Conservation (phyloP, 495 filamentous ascomycete genomes). For the Rusavskia elegans region DNA sequence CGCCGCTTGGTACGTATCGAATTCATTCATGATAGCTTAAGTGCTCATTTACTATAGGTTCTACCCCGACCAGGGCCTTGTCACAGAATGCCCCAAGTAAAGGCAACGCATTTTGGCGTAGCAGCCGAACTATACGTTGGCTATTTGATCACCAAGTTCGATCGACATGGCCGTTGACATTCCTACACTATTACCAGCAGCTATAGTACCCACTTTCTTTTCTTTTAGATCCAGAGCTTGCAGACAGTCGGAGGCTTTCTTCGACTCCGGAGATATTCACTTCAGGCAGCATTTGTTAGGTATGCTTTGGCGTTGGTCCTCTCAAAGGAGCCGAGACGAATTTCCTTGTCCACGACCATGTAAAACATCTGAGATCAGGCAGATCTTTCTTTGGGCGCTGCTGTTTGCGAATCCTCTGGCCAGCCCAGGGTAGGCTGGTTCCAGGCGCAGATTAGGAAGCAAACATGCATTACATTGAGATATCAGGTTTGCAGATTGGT, state of each 20-base stretch:
- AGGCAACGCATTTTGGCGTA: background rate
- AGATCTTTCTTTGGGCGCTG: background rate
- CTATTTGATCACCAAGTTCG: background rate
- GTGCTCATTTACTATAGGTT: background rate
- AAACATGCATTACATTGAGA: too few relatives aligned
- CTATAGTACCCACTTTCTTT: too few relatives aligned
- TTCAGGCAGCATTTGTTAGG: background rate
- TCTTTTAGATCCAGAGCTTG: too few relatives aligned
- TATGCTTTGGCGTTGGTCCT: background rate
- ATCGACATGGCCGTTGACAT: background rate
- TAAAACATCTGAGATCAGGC: background rate
- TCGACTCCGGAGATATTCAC: background rate
- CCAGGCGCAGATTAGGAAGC: too few relatives aligned
- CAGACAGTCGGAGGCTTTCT: too few relatives aligned
- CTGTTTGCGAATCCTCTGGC: too few relatives aligned
- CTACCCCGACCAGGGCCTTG: background rate
- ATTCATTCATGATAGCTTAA: background rate
- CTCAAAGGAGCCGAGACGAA: background rate
- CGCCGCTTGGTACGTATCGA: conserved; percentile 30
- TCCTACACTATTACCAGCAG: background rate
- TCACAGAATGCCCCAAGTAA: background rate
- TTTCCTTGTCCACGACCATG: background rate
- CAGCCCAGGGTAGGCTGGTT: too few relatives aligned
- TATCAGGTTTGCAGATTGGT: too few relatives aligned
- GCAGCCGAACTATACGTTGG: background rate